phyloP scores from a whole-genome alignment of 1,139 yeast species.

The Geotrichum reessii region DNA sequence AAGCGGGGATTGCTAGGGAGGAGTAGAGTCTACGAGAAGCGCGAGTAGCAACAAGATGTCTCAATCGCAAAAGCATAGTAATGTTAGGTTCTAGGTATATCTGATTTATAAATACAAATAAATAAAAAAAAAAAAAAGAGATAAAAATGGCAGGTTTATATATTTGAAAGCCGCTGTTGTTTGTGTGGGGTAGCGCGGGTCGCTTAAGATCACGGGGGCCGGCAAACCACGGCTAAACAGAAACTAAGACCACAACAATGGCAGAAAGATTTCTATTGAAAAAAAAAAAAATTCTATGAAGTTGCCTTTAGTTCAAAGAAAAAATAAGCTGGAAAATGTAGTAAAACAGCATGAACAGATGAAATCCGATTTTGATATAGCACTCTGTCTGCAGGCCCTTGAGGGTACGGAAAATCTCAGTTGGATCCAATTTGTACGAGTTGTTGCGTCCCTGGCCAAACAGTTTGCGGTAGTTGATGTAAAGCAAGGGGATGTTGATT shows the following conservation, averaged over 20 bases:
- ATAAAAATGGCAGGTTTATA: background rate
- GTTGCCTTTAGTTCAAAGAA: background rate
- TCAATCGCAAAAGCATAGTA: background rate
- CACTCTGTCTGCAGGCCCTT: constrained; percentile 84
- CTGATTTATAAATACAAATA: background rate
- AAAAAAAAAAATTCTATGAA: background rate
- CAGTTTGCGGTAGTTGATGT: constrained; percentile 65
- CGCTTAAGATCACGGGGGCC: background rate
- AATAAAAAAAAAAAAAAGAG: background rate
- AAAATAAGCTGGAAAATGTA: constrained; percentile 84
- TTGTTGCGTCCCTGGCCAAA: constrained; percentile 42
- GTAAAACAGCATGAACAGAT: constrained; percentile 80
- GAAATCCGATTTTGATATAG: constrained; percentile 80
- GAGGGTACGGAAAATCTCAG: constrained; percentile 89
- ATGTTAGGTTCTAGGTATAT: background rate
- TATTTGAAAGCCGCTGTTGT: background rate
- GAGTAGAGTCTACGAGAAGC: background rate
- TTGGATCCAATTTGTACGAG: constrained; percentile 80
- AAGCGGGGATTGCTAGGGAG: constrained; percentile 20
- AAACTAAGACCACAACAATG: background rate
- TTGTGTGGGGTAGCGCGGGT: background rate
- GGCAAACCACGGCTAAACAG: constrained; percentile 3
- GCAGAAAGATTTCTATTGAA: background rate
- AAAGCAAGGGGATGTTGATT: constrained; percentile 71
- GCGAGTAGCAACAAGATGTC: background rate